These are phyloP conservation scores for Pseudozyma hubeiensis DNA, from an alignment of 1,284 basidiomycete species.

Conservation along the genomic window DNA sequence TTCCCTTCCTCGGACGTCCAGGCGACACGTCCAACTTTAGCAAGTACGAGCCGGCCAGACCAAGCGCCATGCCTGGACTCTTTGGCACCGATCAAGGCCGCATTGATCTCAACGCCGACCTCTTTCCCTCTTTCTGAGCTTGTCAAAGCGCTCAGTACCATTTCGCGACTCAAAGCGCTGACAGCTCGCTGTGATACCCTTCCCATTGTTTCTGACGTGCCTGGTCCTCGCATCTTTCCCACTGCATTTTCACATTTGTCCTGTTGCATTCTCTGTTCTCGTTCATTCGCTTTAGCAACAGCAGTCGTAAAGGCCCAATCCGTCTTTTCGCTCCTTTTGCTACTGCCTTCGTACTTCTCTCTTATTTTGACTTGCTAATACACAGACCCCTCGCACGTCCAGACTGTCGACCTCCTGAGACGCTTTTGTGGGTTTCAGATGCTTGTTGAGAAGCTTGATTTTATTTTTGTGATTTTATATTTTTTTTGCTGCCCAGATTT, in stretches of 20 bases:
- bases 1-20: constrained; percentile 70
- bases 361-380: too few relatives aligned
- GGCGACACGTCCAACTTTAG: constrained; percentile 74
- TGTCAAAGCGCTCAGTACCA: too few relatives aligned
- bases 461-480: neutral
- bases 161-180: too few relatives aligned
- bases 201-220: too few relatives aligned
- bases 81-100: constrained; percentile 15
- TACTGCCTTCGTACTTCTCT: neutral
- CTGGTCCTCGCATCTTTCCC: too few relatives aligned
- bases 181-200: too few relatives aligned
- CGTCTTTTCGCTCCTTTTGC: neutral
- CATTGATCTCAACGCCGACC: constrained; percentile 20
- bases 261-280: neutral
- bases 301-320: neutral
- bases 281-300: neutral
- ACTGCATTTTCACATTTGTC: constrained; percentile 2
- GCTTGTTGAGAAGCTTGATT: neutral
- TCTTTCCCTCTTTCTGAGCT: constrained; percentile 36
- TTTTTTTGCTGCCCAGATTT: neutral
- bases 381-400: too few relatives aligned
- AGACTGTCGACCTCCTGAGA: too few relatives aligned
- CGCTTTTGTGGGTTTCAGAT: too few relatives aligned
- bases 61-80: constrained; percentile 36
- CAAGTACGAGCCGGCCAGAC: constrained; percentile 44